Conservation (phyloP, 1,284 basidiomycete genomes). For the Trichosporon faecale region DNA sequence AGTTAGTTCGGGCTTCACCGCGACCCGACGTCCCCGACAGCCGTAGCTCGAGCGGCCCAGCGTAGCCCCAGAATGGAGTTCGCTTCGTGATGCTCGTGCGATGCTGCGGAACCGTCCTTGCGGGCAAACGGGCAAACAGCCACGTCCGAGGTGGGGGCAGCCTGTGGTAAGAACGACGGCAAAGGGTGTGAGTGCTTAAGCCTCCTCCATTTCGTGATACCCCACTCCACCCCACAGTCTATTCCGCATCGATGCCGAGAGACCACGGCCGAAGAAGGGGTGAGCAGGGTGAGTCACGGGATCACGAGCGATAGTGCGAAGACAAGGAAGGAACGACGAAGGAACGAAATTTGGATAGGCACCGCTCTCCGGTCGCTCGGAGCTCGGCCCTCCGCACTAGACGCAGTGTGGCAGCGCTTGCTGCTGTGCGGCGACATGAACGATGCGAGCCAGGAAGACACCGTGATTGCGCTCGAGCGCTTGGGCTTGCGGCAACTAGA, state of each 20-base stretch:
- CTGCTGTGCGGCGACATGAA: not conserved
- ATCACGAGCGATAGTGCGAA: not conserved
- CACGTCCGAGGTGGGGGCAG: not conserved
- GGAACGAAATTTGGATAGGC: not conserved
- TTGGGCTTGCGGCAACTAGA: not conserved
- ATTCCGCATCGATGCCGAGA: not conserved
- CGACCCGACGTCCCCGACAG: not conserved
- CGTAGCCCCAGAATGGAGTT: not conserved
- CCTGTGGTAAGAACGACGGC: not conserved
- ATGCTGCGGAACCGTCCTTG: not conserved
- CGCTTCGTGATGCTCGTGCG: not conserved
- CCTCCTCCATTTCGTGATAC: not conserved
- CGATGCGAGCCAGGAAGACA: not conserved
- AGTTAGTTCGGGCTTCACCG: not conserved
- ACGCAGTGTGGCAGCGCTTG: not conserved
- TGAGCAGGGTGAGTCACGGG: not conserved
- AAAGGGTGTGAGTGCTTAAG: not conserved
- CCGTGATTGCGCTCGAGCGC: not conserved
- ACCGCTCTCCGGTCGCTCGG: not conserved
- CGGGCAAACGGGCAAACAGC: not conserved
- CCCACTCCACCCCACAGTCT: not conserved
- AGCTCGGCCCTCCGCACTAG: too few species aligned
- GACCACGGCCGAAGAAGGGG: not conserved
- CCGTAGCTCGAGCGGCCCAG: not conserved
- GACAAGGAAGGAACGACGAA: not conserved